A percentile compares a stretch with the other conserved stretches of the same genome.
These are phyloP conservation scores for Colletotrichum magnum DNA, from an alignment of 2,329 filamentous ascomycete species.

Conservation along the genomic window DNA sequence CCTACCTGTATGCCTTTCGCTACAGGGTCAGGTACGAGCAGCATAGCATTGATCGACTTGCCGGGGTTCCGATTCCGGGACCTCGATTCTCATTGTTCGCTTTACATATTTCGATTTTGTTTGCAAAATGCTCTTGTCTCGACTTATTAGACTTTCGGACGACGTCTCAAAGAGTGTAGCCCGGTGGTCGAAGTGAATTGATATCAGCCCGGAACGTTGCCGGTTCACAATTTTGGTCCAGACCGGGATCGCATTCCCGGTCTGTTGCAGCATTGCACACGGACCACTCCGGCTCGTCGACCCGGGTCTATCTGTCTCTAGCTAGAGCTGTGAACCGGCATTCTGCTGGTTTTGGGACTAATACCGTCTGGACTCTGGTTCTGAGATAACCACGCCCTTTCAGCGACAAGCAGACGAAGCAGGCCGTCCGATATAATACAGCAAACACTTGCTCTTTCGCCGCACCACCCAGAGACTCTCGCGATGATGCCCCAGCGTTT, in stretches of 20 bases:
- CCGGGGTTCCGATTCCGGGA: neutral
- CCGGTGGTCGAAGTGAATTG: neutral
- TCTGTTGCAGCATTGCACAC: neutral
- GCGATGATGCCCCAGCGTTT: too few relatives aligned
- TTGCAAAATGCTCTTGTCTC: constrained; percentile 1
- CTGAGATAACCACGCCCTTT: too few relatives aligned
- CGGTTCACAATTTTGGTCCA: neutral
- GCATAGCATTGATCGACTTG: constrained; percentile 17
- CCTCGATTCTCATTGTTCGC: neutral
- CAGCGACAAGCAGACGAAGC: too few relatives aligned
- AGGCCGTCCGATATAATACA: too few relatives aligned
- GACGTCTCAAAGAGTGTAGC: neutral
- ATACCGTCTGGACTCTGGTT: too few relatives aligned
- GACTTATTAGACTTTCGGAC: neutral
- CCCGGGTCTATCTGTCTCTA: neutral
- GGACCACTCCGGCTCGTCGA: neutral
- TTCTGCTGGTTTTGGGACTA: too few relatives aligned
- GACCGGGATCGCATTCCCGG: constrained; percentile 36
- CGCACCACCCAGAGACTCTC: too few relatives aligned
- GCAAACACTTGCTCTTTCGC: too few relatives aligned
- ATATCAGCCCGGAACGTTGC: constrained; percentile 25
- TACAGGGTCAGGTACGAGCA: too few relatives aligned
- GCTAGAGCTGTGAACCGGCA: too few relatives aligned
- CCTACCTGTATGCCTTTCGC: too few relatives aligned
- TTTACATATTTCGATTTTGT: constrained; percentile 26